These are phyloP conservation scores for Malassezia psittaci DNA, from an alignment of 1,284 basidiomycete genomes.

Conservation along the genomic window DNA sequence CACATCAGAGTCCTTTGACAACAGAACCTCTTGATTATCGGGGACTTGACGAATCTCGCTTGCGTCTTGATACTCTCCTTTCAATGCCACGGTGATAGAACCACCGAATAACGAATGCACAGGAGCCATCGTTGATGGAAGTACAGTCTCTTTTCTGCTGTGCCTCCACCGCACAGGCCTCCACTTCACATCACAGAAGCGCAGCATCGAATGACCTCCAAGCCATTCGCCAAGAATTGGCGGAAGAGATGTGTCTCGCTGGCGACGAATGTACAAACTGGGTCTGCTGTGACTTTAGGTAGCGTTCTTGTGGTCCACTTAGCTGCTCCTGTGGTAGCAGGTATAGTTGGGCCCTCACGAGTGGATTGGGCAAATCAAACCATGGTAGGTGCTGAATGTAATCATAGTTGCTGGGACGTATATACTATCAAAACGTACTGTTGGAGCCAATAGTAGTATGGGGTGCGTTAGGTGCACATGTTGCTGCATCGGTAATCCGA, in stretches of 20 bases:
- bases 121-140: background rate
- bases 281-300: slow-evolving; percentile 9
- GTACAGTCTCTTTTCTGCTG: background rate
- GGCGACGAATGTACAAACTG: slow-evolving; percentile 8
- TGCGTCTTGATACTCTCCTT: slow-evolving; percentile 10
- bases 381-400: slow-evolving; percentile 1
- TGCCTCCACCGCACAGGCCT: background rate
- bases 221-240: too few species aligned
- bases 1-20: slow-evolving; percentile 61
- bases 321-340: slow-evolving; percentile 21
- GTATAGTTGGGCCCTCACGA: slow-evolving; percentile 4
- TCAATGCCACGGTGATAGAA: slow-evolving; percentile 5
- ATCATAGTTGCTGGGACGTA: slow-evolving; percentile 31
- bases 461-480: slow-evolving; percentile 22
- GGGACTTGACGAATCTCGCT: slow-evolving; percentile 85
- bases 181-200: too few species aligned
- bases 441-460: slow-evolving; percentile 32
- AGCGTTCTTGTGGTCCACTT: slow-evolving; percentile 19
- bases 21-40: slow-evolving; percentile 90
- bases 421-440: slow-evolving; percentile 31
- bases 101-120: slow-evolving; percentile 13
- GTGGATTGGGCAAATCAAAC: slow-evolving; percentile 9
- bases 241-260: background rate
- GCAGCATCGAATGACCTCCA: too few species aligned
- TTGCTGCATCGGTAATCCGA: slow-evolving; percentile 18